Percentiles rank a stretch among this genome's conserved stretches.
phyloP scores from a whole-genome alignment of 352 stramenopile species.

The Detonula confervacea region DNA sequence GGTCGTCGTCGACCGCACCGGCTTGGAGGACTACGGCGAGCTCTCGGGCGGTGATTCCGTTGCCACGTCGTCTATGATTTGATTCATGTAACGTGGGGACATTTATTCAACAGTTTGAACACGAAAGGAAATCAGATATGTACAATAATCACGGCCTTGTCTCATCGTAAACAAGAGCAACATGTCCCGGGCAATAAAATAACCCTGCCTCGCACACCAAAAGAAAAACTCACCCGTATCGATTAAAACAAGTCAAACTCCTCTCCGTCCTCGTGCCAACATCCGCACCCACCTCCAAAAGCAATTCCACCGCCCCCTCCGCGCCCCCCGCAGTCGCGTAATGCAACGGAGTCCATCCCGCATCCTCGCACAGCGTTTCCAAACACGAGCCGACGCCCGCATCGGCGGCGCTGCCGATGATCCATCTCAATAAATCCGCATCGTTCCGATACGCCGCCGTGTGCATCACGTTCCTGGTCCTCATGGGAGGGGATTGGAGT shows the following conservation, averaged over 20 bases:
- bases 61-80: slow-evolving; percentile 24
- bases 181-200: too few relatives aligned
- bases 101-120: too few relatives aligned
- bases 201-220: too few relatives aligned
- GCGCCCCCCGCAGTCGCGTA: slow-evolving; percentile 74
- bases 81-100: too few relatives aligned
- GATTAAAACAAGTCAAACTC: slow-evolving; percentile 62
- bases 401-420: slow-evolving; percentile 29
- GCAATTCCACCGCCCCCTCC: slow-evolving; percentile 60
- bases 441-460: slow-evolving; percentile 43
- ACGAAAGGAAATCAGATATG: too few relatives aligned
- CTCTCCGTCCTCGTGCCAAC: slow-evolving; percentile 50
- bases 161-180: too few relatives aligned
- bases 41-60: slow-evolving; percentile 70
- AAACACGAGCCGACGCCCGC: too few relatives aligned
- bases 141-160: too few relatives aligned
- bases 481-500: slow-evolving; percentile 14
- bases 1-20: slow-evolving; percentile 51
- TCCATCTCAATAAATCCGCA: slow-evolving; percentile 44
- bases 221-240: too few relatives aligned
- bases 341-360: slow-evolving; percentile 75
- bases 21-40: slow-evolving; percentile 56
- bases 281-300: slow-evolving; percentile 59
- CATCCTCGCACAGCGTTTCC: slow-evolving; percentile 72
- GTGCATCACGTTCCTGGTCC: slow-evolving; percentile 54